Evolutionary conservation across 805 yeast species (phyloP).

Genomic region (Kodamaea kaohsiungensis): DNA sequence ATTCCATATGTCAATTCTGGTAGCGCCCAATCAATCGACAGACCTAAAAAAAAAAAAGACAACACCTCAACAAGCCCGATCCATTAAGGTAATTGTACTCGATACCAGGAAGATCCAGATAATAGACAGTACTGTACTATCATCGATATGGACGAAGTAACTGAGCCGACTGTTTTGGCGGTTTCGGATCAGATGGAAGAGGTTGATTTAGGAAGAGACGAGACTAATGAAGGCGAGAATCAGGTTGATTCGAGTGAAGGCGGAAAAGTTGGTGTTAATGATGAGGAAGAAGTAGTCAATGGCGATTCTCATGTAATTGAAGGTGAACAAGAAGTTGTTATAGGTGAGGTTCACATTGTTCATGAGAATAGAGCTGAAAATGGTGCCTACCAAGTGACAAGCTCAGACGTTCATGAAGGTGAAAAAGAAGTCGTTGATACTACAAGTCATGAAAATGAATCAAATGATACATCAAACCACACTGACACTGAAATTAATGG

Average conservation of each 20-base stretch:
- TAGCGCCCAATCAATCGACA: background rate
- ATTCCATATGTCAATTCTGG: background rate
- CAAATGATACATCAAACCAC: background rate
- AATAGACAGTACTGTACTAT: background rate
- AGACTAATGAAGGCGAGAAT: background rate
- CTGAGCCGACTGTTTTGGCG: conserved; percentile 2
- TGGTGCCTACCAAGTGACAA: background rate
- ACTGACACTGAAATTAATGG: background rate
- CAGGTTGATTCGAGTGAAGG: background rate
- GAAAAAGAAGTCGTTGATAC: background rate
- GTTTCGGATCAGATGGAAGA: conserved; percentile 2
- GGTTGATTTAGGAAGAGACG: background rate
- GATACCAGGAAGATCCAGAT: background rate
- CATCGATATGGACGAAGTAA: background rate
- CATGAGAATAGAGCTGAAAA: background rate
- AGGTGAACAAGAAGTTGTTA: background rate
- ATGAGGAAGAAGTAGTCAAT: background rate
- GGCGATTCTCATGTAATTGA: background rate
- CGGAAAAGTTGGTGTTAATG: background rate
- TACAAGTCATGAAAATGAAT: background rate
- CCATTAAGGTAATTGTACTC: background rate
- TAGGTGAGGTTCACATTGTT: background rate
- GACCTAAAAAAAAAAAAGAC: conserved; percentile 1
- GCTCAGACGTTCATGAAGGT: background rate
- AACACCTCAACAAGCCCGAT: conserved; percentile 4